Base-by-base conservation (phyloP, 2,329 filamentous ascomycete genomes). In the Alternaria atra region DNA sequence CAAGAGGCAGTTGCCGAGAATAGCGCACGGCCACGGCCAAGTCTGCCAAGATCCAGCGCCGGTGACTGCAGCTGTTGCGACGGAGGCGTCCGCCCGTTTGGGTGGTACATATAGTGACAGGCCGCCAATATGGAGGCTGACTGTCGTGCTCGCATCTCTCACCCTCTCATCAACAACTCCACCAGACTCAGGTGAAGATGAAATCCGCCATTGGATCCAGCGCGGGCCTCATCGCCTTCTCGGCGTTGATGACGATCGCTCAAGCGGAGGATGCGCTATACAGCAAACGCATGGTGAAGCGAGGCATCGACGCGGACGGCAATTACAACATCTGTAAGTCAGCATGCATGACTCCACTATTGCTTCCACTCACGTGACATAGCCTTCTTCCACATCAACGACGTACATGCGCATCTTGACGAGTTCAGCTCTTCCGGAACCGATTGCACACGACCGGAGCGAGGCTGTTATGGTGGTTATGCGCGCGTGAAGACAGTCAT, bases 381-480 rank as follows among this genome's bases (percentile, higher is more conserved):
- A 77, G 75, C 87, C 6, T 89, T 90, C 79, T 90, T 89, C 78
- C 89, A 90, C 74, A 83, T 90, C 81, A 90, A 90, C 71, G 88
- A 90, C 72, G 86, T 90, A 13, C 89, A 90, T 73, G 84, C 89
- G 13, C 89, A 90, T 72, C 80, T 90, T 17, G 88, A 90, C 71
- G 78, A 90, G 74, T 90, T 87, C 76, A 80, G 84, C 29, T 83
- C 84, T 13, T 86, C 86, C 0, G 88, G 88, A 55, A 85, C 86
- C 10, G 87, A 90, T 77, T 90, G 88, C 79, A 84, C 82, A 0
- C 77, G 82, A 27, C 84, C 86, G 0, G 76, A 81, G 52, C 79
- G 81, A 48, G 88, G 87, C 42, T 90, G 88, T 76, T 89, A 83
- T 59, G 88, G 88, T 27, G 88, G 89, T 30, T 90, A 90, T 64